A percentile compares a stretch with the other conserved stretches of the same genome.
phyloP scores from a whole-genome alignment of 495 filamentous ascomycete genomes.

The Penicillium cosmopolitanum region DNA sequence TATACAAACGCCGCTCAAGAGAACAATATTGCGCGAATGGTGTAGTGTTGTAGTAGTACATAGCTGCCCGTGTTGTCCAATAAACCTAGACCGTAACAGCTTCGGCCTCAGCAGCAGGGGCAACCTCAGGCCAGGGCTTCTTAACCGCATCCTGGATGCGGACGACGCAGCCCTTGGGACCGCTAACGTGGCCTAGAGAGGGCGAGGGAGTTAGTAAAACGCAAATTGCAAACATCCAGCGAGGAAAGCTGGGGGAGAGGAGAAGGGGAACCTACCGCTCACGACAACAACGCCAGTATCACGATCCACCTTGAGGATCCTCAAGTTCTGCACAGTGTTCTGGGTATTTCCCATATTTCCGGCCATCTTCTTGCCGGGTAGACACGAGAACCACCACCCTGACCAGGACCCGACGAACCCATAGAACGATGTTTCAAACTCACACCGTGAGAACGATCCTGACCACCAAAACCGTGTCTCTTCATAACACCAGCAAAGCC shows the following conservation, averaged over 20 bases:
- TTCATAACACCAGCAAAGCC: constrained; percentile 99
- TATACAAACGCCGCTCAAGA: constrained; percentile 51
- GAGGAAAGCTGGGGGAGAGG: neutral
- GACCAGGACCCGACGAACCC: constrained; percentile 82
- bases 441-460: constrained; percentile 91
- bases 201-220: constrained; percentile 10
- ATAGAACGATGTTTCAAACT: constrained; percentile 88
- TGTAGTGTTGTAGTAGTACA: constrained; percentile 49
- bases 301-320: constrained; percentile 82
- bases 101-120: constrained; percentile 40
- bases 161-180: constrained; percentile 81
- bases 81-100: constrained; percentile 42
- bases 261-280: constrained; percentile 59
- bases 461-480: constrained; percentile 82
- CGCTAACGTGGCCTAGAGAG: constrained; percentile 68
- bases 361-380: constrained; percentile 95
- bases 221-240: constrained; percentile 2
- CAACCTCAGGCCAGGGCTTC: constrained; percentile 75
- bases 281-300: constrained; percentile 86
- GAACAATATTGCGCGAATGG: constrained; percentile 42
- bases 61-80: constrained; percentile 23
- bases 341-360: constrained; percentile 89
- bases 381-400: constrained; percentile 90
- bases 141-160: constrained; percentile 90
- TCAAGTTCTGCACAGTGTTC: constrained; percentile 87